Evolutionary conservation across 2,329 filamentous ascomycete species (phyloP).

Genomic region (Teratosphaeria nubilosa): DNA sequence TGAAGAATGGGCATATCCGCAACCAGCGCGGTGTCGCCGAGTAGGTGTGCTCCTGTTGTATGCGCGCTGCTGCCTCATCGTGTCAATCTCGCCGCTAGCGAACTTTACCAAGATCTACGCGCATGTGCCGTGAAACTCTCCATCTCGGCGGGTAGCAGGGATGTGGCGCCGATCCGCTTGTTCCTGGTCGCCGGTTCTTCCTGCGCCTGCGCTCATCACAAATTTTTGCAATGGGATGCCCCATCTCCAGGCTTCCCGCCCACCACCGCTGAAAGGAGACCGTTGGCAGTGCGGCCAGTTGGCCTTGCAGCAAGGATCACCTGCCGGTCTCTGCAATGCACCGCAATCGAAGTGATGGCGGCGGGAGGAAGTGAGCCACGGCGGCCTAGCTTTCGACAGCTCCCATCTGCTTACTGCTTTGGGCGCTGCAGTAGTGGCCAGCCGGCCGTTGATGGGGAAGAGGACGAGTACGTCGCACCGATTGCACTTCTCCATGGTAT

Average conservation of each 20-base stretch:
- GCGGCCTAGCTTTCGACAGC: slow-evolving; percentile 32
- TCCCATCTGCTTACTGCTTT: slow-evolving; percentile 25
- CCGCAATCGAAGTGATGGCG: slow-evolving; percentile 26
- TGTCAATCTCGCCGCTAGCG: slow-evolving; percentile 1
- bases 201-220: slow-evolving; percentile 11
- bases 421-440: slow-evolving; percentile 20
- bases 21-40: neutral
- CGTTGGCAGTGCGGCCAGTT: slow-evolving; percentile 6
- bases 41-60: neutral
- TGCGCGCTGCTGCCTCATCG: slow-evolving; percentile 1
- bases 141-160: slow-evolving; percentile 18
- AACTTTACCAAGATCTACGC: slow-evolving; percentile 18
- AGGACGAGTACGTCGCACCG: slow-evolving; percentile 21
- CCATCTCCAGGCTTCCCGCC: slow-evolving; percentile 9
- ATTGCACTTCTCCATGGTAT: slow-evolving; percentile 22
- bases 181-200: slow-evolving; percentile 12
- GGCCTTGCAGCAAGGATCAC: slow-evolving; percentile 28
- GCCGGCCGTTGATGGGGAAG: slow-evolving; percentile 16
- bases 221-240: slow-evolving; percentile 8
- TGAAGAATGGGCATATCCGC: neutral
- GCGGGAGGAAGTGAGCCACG: slow-evolving; percentile 27
- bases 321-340: slow-evolving; percentile 31
- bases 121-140: slow-evolving; percentile 16
- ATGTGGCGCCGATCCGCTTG: slow-evolving; percentile 21
- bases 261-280: slow-evolving; percentile 17